Base-by-base conservation (phyloP, 2,329 filamentous ascomycete species). In the Conoideocrella luteorostrata region DNA sequence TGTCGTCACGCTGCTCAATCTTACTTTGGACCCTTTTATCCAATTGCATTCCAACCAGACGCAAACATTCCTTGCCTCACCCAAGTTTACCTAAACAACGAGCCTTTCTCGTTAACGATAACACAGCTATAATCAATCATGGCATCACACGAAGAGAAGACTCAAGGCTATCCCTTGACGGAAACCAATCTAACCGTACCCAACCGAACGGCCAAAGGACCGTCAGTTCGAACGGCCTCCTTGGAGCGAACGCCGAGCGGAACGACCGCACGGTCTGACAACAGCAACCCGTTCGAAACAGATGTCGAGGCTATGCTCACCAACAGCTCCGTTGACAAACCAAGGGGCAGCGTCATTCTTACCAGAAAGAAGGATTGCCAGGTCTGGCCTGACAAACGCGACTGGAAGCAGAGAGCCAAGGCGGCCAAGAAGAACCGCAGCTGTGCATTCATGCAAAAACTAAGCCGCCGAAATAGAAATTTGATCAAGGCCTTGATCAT, bases 371-470 rank as follows among this genome's bases (percentile, higher is more conserved):
- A 57, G 40, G 75, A 81, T 47, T 74, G 70, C 53, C 67, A 72
- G 35, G 75, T 80, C 15, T 82, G 78, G 78, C 78, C 78, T 5
- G 72, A 74, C 45, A 71, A 77, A 55, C 69, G 72, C 20, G 71
- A 80, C 56, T 80, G 78, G 77, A 76, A 74, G 59, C 66, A 70
- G 47, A 77, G 78, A 65, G 75, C 75, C 48, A 75, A 74, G 61
- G 71, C 67, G 10, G 73, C 74, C 47, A 78, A 78, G 64, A 66
- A 66, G 50, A 72, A 69, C 47, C 62, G 67, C 48, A 70, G 65
- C 43, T 79, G 76, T 59, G 70, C 70, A 44, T 76, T 69, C 49
- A 65, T 82, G 62, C 71, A 73, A 35, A 60, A 62, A 24, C 66
- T 81, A 41, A 75, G 68, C 64, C 70, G 68, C 53, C 72, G 74